phyloP scores from a whole-genome alignment of 2,329 filamentous ascomycete species.

The Nemania bipapillata region DNA sequence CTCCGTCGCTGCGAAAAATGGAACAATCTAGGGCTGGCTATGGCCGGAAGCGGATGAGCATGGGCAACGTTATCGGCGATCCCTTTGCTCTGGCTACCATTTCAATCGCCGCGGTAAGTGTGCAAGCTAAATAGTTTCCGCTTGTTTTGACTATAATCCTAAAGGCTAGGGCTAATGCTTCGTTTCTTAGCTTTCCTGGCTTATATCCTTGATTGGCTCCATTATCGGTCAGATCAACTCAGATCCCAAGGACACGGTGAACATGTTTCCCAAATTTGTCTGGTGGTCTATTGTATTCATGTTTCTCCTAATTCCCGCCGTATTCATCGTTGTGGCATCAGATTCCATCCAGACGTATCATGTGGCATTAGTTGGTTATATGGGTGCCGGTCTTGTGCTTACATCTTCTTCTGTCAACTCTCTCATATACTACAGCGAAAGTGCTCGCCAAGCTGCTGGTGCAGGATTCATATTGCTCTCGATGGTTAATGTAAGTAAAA shows the following conservation, averaged over 20 bases:
- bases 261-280: slow-evolving; percentile 79
- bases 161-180: slow-evolving; percentile 14
- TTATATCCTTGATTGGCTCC: slow-evolving; percentile 89
- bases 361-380: slow-evolving; percentile 88
- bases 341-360: slow-evolving; percentile 89
- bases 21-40: slow-evolving; percentile 72
- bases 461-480: slow-evolving; percentile 94
- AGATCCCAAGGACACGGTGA: slow-evolving; percentile 52
- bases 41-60: slow-evolving; percentile 70
- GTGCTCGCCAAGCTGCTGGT: slow-evolving; percentile 82
- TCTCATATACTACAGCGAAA: slow-evolving; percentile 79
- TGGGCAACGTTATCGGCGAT: slow-evolving; percentile 93
- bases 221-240: slow-evolving; percentile 74
- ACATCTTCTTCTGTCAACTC: slow-evolving; percentile 87
- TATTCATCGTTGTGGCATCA: slow-evolving; percentile 84
- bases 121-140: slow-evolving; percentile 37
- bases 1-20: slow-evolving; percentile 83
- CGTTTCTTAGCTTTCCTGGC: slow-evolving; percentile 81
- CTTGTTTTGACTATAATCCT: slow-evolving; percentile 3
- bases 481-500: slow-evolving; percentile 81
- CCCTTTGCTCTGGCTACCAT: slow-evolving; percentile 95
- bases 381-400: slow-evolving; percentile 83
- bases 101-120: slow-evolving; percentile 86
- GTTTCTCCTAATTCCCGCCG: slow-evolving; percentile 81
- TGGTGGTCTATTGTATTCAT: slow-evolving; percentile 94